Evolutionary conservation across 2,329 filamentous ascomycete species (phyloP).

Genomic region (Neoarthrinium moseri): DNA sequence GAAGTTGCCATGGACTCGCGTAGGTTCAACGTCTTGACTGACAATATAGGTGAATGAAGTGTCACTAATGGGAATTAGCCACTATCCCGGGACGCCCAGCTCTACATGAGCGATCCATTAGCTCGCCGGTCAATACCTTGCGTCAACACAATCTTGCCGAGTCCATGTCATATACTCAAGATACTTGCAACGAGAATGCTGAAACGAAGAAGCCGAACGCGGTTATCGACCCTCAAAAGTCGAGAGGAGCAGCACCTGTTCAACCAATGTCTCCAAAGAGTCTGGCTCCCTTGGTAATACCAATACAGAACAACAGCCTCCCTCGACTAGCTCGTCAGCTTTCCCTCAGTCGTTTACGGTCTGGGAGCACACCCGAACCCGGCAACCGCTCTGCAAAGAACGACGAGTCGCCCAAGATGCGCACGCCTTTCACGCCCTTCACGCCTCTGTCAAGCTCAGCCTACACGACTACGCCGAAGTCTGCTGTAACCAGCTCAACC

Average conservation of each 20-base stretch:
- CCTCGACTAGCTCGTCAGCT: slow-evolving; percentile 34
- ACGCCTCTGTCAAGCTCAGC: slow-evolving; percentile 43
- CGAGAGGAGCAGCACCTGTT: slow-evolving; percentile 29
- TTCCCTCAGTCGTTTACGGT: slow-evolving; percentile 45
- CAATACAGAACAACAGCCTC: slow-evolving; percentile 32
- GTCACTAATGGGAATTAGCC: slow-evolving; percentile 45
- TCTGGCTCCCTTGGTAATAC: slow-evolving; percentile 58
- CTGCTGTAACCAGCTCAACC: slow-evolving; percentile 39
- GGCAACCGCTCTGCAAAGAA: slow-evolving; percentile 37
- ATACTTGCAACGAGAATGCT: slow-evolving; percentile 19
- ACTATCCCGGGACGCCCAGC: slow-evolving; percentile 66
- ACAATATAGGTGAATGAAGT: slow-evolving; percentile 3
- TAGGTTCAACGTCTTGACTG: slow-evolving; percentile 38
- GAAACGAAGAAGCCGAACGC: not conserved
- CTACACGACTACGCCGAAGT: slow-evolving; percentile 41
- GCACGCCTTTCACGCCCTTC: slow-evolving; percentile 36
- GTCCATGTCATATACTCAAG: slow-evolving; percentile 29
- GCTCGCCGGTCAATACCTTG: slow-evolving; percentile 54
- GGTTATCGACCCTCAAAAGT: slow-evolving; percentile 6
- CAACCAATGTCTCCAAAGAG: slow-evolving; percentile 51
- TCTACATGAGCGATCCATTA: slow-evolving; percentile 63
- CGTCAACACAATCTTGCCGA: slow-evolving; percentile 42
- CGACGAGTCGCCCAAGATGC: slow-evolving; percentile 46
- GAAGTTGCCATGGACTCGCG: slow-evolving; percentile 69
- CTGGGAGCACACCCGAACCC: slow-evolving; percentile 42